Evolutionary conservation across 768 basidiomycete species (phyloP).

Genomic region (Crepidotus variabilis): DNA sequence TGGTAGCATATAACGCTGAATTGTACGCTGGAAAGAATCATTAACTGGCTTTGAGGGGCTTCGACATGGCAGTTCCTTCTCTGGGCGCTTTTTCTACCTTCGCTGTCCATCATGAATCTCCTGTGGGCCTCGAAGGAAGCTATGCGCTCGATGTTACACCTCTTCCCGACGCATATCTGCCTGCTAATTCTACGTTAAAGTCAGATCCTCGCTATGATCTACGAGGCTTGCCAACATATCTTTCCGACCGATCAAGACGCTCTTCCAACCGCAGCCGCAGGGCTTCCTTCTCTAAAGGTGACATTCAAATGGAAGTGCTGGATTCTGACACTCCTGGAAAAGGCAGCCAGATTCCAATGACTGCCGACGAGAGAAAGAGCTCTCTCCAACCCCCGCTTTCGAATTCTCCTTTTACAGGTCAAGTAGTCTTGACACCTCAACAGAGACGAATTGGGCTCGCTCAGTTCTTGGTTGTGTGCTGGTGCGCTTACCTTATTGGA

Average conservation of each 20-base stretch:
- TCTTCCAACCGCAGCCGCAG: background rate
- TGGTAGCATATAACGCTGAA: no score
- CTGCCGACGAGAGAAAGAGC: constrained; percentile 8
- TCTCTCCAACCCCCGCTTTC: background rate
- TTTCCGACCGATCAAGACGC: background rate
- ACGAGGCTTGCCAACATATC: background rate
- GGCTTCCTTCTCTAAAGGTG: background rate
- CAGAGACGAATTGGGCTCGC: constrained; percentile 23
- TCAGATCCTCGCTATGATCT: background rate
- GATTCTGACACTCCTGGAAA: no score
- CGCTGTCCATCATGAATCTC: background rate
- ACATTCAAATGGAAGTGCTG: background rate
- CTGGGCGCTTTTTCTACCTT: constrained; percentile 2
- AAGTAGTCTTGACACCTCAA: constrained; percentile 6
- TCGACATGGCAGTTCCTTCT: constrained; percentile 3
- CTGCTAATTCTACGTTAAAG: background rate
- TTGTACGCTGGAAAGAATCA: no score
- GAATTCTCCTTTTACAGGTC: background rate
- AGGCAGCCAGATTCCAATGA: background rate
- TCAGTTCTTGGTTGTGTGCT: constrained; percentile 57
- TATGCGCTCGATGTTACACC: background rate
- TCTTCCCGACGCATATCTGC: background rate
- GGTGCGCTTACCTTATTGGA: constrained; percentile 55
- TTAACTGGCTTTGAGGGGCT: background rate
- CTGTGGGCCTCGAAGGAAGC: background rate